Percentiles rank a stretch among this genome's conserved stretches.
Evolutionary conservation across 306 rosid species (phyloP).

Genomic region (Acacia crassicarpa): DNA sequence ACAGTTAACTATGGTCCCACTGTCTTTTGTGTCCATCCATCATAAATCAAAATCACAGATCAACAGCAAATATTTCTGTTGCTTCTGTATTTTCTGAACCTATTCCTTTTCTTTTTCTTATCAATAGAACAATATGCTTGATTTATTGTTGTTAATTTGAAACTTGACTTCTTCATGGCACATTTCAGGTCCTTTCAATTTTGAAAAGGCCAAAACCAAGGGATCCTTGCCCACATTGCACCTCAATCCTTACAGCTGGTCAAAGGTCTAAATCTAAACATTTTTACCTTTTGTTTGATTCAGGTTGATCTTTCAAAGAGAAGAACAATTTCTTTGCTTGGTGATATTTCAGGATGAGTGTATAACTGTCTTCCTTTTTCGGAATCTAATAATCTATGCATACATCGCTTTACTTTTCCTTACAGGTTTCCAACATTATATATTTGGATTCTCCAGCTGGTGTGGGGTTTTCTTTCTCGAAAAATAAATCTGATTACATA

Average conservation of each 20-base stretch:
- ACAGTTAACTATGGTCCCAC: background rate
- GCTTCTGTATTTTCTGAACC: background rate
- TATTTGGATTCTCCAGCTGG: conserved; percentile 99
- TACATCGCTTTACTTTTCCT: conserved; percentile 31
- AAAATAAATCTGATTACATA: conserved; percentile 54
- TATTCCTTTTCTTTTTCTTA: background rate
- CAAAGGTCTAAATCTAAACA: conserved; percentile 54
- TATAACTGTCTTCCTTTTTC: background rate
- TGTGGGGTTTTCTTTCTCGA: conserved; percentile 85
- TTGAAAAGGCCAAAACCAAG: conserved; percentile 56
- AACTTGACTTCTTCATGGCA: conserved; percentile 4
- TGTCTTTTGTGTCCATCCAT: background rate
- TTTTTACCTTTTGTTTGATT: background rate
- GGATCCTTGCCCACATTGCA: conserved; percentile 68
- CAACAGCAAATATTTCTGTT: background rate
- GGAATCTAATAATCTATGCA: background rate
- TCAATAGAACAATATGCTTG: background rate
- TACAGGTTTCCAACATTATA: conserved; percentile 81
- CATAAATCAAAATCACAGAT: background rate
- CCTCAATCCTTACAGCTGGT: conserved; percentile 91
- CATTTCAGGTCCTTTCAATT: conserved; percentile 85
- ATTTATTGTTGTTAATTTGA: background rate
- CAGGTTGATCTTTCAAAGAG: background rate
- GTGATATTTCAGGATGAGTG: background rate
- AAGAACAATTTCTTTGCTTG: background rate